Base-by-base conservation (phyloP, 345 rosid species). In the Salix koriyanagi region DNA sequence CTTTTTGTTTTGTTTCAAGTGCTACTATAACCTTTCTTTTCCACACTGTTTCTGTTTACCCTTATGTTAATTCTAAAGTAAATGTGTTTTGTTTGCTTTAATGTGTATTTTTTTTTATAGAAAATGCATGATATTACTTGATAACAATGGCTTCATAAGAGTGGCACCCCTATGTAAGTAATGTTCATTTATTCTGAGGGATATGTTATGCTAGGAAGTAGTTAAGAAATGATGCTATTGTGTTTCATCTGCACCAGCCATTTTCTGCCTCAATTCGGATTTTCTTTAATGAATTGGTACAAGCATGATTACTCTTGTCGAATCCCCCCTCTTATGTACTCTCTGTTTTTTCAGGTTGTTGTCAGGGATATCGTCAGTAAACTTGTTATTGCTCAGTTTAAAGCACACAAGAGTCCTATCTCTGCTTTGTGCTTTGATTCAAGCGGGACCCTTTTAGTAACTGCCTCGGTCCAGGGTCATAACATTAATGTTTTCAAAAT, bases 401-500 rank as follows among this genome's bases (percentile, higher is more conserved):
- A 89, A 84, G 99, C 99, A 18, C 99, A 96, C 87, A 86, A 82
- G 83, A 93, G 93, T 82, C 97, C 93, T 50, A 92, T 96, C 74
- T 86, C 98, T 67, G 98, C 98, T 30, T 82, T 96, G 75, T 85
- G 93, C 85, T 96, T 96, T 86, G 93, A 93, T 88, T 94, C 96
- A 78, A 90, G 96, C 25, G 98, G 99, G 84, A 88, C 85, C 50
- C 91, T 96, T 75, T 83, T 96, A 76, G 98, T 96, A 75, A 90
- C 99, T 54, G 96, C 99, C 54, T 96, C 99, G 30, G 89, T 91
- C 81, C 92, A 88, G 70, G 99, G 99, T 18, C 96, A 93, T 88
- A 96, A 86, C 81, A 90, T 96, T 61, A 96, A 96, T 75, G 92
- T 96, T 68, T 96, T 90, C 83, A 90, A 87, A 78, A 89, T 96